Evolutionary conservation across 2,329 filamentous ascomycete genomes (phyloP), one percentile per base, ranked within the genome.

Genomic region (Didymella segeticola): DNA sequence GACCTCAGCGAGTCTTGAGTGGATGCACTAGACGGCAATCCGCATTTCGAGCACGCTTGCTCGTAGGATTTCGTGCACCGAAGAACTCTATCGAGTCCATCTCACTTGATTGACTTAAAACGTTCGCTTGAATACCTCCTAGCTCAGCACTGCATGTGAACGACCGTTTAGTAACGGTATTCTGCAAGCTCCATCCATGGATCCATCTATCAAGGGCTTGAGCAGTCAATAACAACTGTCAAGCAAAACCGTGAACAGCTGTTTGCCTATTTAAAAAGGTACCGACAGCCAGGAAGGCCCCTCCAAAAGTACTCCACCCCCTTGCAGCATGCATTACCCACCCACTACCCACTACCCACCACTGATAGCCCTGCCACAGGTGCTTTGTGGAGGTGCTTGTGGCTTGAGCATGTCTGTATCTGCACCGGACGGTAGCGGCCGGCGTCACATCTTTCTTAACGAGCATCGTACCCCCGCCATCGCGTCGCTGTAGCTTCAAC

Each of bases 401-500:
- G 43, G 31, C 37, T 53, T 38, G 37, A 47, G 33, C 12, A 47
- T 17, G 30, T 20, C 25, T 5, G 19, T 33, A 23, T 27, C 22
- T 38, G 27, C 51, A 56, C 47, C 66, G 64, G 64, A 63, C 67
- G 67, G 66, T 39, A 54, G 64, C 67, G 66, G 57, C 67, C 64
- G 67, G 22, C 25, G 45, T 56, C 50, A 52, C 53, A 48, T 25
- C 47, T 58, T 25, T 53, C 43, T 37, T 49, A 43, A 51, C 39
- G 26, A 11, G 33, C 51, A 11, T 20, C 33, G n/a, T 22, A 29
- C 27, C 46, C 42, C 48, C 38, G 26, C 45, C 23, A 41, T 34
- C 37, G 38, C 39, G 33, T 39, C 22, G 23, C 41, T 15, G 19
- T 36, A 46, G 47, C 54, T 37, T 25, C 36, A 2, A 25, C 22